Base-by-base conservation (phyloP, 2,329 filamentous ascomycete genomes). In the Colletotrichum ledebouriae region DNA sequence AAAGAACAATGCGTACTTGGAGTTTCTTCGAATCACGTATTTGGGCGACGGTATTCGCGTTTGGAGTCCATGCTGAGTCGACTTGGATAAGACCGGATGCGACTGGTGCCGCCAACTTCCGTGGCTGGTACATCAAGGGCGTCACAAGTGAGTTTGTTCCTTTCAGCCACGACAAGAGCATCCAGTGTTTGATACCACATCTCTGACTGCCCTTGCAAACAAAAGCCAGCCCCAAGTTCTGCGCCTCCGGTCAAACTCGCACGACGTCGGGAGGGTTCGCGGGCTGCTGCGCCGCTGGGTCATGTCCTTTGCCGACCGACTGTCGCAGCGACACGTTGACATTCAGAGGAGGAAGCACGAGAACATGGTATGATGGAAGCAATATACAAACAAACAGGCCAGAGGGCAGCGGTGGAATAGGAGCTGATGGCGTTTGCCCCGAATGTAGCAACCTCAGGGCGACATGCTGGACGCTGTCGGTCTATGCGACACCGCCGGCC, bases 321-420 rank as follows among this genome's bases (percentile, higher is more conserved):
- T 62, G 49, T 39, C 59, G 39, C 12, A n/a, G 29, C 13, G 53
- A 62, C n/a, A 37, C 50, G 15, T n/a, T 63, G 17, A 44, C 41
- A 3, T 63, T 39, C 10, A 25, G 29, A 12, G 39, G 49, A 15
- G 59, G 59, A n/a, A 56, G 34, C 20, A 22, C 52, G 34, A 41
- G 34, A 6, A 41, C 52, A 39, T 39, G 37, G 37, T 39, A 39
- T 39, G 37, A 39, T 39, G 37, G 13, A 15, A 11, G 10, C 37
- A 39, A 11, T 11, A 2, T 4, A 15, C 15, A 3, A 15, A 13
- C 11, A 39, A 4, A 39, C 13, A 11, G 13, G 37, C 13, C 37
- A 15, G 37, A 10, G 17, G 11, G 15, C 13, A 46, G 7, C 6
- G 6, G 20, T 9, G 6, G 7, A 46, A 25, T 4, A 29, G n/a